A percentile compares a stretch with the other conserved stretches of the same genome.
Evolutionary conservation across 2,329 filamentous ascomycete genomes (phyloP).

Genomic region (Cytospora piceicola): DNA sequence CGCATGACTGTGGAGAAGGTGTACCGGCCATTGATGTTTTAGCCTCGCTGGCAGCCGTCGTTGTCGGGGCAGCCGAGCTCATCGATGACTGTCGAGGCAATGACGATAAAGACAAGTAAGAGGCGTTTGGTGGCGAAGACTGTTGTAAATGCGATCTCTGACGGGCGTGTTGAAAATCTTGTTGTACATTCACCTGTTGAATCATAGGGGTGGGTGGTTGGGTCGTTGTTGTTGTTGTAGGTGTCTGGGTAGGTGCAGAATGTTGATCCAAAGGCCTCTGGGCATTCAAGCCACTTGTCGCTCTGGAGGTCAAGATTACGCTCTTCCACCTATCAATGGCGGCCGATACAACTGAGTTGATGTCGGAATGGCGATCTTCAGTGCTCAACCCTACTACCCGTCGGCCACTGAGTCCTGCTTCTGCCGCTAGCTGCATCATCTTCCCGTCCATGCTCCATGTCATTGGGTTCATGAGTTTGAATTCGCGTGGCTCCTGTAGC

Average conservation of each 20-base stretch:
- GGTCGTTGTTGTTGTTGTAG: constrained; percentile 33
- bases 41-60: constrained; percentile 21
- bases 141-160: constrained; percentile 38
- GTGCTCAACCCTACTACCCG: constrained; percentile 50
- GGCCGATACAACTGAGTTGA: constrained; percentile 55
- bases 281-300: constrained; percentile 50
- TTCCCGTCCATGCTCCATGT: constrained; percentile 57
- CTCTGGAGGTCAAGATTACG: constrained; percentile 58
- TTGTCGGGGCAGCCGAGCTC: constrained; percentile 18
- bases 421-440: constrained; percentile 51
- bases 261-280: constrained; percentile 54
- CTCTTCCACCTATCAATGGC: constrained; percentile 66
- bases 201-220: constrained; percentile 34
- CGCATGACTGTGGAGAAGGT: constrained; percentile 19
- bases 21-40: constrained; percentile 28
- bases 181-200: constrained; percentile 30
- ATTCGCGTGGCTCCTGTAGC: constrained; percentile 64
- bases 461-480: constrained; percentile 55
- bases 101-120: constrained; percentile 23
- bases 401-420: constrained; percentile 48
- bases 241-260: constrained; percentile 26
- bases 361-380: constrained; percentile 56
- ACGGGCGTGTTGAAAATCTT: constrained; percentile 32
- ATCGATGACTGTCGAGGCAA: constrained; percentile 12
- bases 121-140: constrained; percentile 39